Evolutionary conservation across 2,329 filamentous ascomycete genomes (phyloP), one percentile per base, ranked within the genome.

Genomic region (Paecilomyces sp.): DNA sequence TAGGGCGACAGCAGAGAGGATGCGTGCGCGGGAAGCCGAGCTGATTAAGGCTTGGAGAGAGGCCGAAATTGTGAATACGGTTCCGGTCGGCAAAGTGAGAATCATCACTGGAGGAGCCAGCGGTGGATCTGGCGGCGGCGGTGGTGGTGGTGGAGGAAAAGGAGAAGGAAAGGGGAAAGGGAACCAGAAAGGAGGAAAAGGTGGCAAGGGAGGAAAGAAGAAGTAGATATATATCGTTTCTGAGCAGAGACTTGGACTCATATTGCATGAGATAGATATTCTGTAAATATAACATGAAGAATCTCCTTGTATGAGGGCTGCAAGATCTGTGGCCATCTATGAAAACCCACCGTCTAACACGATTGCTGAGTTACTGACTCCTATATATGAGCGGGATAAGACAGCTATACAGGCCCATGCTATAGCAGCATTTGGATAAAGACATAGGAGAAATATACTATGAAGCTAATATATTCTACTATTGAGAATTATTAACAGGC

Each of bases 11-110:
- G 81, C 80, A 11, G 91, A 96, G 78, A 85, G 83, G 68, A 90
- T 96, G 74, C 94, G 91, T 86, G 90, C 90, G 0, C 79, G 87
- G 15, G 94, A 97, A 75, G 84, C 89, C n/a, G 92, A 96, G 72
- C 77, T 96, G 36, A 83, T 97, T 62, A 89, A 88, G 75, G 85
- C 80, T 0, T 86, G 92, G 79, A 94, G 92, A 75, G 85, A 91
- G 24, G 87, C 90, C 61, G 92, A 96, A 76, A 83, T 91, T 15
- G 84, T 92, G 58, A 92, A 93, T 66, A 84, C 85, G 3, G 83
- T 97, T 64, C 90, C 91, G 0, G 91, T 95, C 0, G 83, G 87
- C 33, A 93, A 90, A 72, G 84, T 94, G 41, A 85, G 89, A 67
- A 85, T 96, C 47, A 89, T 96, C 85, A 85, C 89, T 79, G 80